Evolutionary conservation across 1,284 basidiomycete genomes (phyloP), one percentile per base, ranked within the genome.

Genomic region (Cryptococcus hybrid): DNA sequence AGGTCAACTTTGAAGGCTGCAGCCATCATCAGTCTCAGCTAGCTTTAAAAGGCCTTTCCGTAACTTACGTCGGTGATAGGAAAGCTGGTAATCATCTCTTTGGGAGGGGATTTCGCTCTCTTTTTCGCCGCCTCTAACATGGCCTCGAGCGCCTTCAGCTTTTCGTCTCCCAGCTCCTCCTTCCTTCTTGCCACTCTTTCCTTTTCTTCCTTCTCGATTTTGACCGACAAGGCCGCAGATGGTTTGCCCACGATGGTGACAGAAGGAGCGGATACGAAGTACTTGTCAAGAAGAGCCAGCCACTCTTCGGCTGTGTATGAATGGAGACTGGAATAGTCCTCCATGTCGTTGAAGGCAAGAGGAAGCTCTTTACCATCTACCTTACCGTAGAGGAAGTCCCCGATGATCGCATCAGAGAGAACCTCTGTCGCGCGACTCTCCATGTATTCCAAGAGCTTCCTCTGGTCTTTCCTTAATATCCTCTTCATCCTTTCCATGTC

Each of bases 401-500:
- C 83, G 68, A 95, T 92, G 53, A 92, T 83, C 1, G 83, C 84
- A 54, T 84, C 69, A 3, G 71, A 60, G 44, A 77, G 52, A 0
- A 74, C 67, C 40, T 61, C 58, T 7, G 69, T 68, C 7, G 71
- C 65, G 37, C 67, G 67, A 12, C 66, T 73, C 63, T 78, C 78
- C 61, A 78, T 75, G n/a, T 59, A 64, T 56, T 73, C 70, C 44
- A 79, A 59, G 58, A 76, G 58, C 81, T 93, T 90, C 59, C 91
- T 85, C 76, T 91, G 88, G 70, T 97, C 92, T 40, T 93, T 82
- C 63, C 88, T 85, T 55, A 99, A 86, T 18, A 97, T 82, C 84
- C 90, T 88, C 15, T 78, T 77, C 88, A 99, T 97, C 34, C 96
- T 82, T 37, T 87, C 83, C 89, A 98, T 94, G 78, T 99, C 92